These are phyloP conservation scores for Colletotrichum coccodes DNA, from an alignment of 2,329 filamentous ascomycete genomes.

Conservation along the genomic window DNA sequence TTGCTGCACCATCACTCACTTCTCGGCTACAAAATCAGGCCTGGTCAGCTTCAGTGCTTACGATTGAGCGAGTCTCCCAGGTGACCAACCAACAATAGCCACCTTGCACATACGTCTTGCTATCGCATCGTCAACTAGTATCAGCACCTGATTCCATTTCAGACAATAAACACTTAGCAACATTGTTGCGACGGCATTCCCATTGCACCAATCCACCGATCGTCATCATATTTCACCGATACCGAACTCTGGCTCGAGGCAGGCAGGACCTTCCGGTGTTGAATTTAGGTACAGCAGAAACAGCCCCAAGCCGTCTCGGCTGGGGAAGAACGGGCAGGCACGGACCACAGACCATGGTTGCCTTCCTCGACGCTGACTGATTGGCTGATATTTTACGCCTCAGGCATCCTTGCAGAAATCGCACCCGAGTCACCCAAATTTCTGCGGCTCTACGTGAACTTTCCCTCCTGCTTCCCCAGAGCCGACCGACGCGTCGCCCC, in stretches of 20 bases:
- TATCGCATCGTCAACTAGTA: background rate
- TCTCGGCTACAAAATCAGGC: background rate
- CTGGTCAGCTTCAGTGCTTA: background rate
- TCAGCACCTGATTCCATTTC: background rate
- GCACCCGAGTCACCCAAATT: constrained; percentile 35
- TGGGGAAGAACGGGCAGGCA: constrained; percentile 30
- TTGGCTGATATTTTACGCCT: constrained; percentile 23
- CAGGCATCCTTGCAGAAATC: constrained; percentile 35
- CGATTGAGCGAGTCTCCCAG: background rate
- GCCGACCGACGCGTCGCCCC: constrained; percentile 31
- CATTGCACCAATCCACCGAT: background rate
- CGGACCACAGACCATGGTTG: constrained; percentile 14
- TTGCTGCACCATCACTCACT: background rate
- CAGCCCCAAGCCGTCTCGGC: constrained; percentile 7
- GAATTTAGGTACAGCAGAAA: constrained; percentile 26
- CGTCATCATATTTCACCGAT: background rate
- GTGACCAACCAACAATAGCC: background rate
- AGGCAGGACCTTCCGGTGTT: background rate
- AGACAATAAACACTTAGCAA: background rate
- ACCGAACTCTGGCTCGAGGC: background rate
- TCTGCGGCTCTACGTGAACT: constrained; percentile 33
- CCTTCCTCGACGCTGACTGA: constrained; percentile 3
- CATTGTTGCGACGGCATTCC: background rate
- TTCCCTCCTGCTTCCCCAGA: constrained; percentile 33
- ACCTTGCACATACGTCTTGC: background rate